phyloP scores from a whole-genome alignment of 768 basidiomycete genomes.

The Termitomyces sp. region DNA sequence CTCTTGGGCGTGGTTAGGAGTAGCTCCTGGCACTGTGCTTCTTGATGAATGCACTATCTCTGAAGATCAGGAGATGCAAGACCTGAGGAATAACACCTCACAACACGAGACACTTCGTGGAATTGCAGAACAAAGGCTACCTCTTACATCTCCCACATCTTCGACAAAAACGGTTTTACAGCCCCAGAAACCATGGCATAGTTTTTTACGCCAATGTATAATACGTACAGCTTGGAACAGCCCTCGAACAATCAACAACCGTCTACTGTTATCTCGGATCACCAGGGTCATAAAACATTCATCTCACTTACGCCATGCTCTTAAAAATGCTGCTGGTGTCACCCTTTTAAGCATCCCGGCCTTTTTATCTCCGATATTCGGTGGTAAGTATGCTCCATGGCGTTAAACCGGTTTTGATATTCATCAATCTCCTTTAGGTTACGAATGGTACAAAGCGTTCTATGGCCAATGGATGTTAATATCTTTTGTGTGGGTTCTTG shows the following conservation, averaged over 20 bases:
- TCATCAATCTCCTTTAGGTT: slow-evolving; percentile 21
- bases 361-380: slow-evolving; percentile 32
- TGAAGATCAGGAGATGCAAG: slow-evolving; percentile 13
- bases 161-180: not conserved
- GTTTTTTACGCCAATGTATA: slow-evolving; percentile 2
- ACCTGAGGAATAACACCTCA: slow-evolving; percentile 18
- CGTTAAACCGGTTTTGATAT: not conserved
- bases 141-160: not conserved
- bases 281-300: slow-evolving; percentile 32
- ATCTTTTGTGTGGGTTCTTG: slow-evolving; percentile 48
- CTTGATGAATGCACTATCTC: slow-evolving; percentile 16
- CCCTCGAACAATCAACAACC: slow-evolving; percentile 21
- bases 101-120: slow-evolving; percentile 28
- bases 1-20: slow-evolving; percentile 39
- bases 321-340: slow-evolving; percentile 44
- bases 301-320: slow-evolving; percentile 39
- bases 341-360: slow-evolving; percentile 38
- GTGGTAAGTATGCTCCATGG: slow-evolving; percentile 28
- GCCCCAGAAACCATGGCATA: not conserved
- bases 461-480: slow-evolving; percentile 51
- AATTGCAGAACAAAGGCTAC: slow-evolving; percentile 23
- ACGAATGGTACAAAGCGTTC: slow-evolving; percentile 31
- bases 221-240: slow-evolving; percentile 20
- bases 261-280: slow-evolving; percentile 29
- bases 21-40: slow-evolving; percentile 25